phyloP scores from a whole-genome alignment of 768 basidiomycete genomes.

The Xerocomus brunneocitrinus region DNA sequence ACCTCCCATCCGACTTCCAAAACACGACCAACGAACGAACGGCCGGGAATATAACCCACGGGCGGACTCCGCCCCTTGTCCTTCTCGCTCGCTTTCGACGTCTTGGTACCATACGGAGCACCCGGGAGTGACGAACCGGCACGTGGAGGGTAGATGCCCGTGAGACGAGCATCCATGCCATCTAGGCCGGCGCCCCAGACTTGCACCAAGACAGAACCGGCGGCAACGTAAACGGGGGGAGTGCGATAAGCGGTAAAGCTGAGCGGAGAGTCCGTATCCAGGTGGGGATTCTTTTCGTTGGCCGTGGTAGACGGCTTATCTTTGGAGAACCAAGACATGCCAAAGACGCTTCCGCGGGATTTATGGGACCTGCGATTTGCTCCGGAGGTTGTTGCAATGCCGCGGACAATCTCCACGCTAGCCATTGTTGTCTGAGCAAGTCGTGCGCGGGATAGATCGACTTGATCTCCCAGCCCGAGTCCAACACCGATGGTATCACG shows the following conservation, averaged over 20 bases:
- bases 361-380: slow-evolving; percentile 14
- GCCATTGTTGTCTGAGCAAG: slow-evolving; percentile 88
- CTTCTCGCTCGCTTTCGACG: slow-evolving; percentile 20
- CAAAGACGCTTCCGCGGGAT: slow-evolving; percentile 23
- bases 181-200: slow-evolving; percentile 90
- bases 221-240: slow-evolving; percentile 71
- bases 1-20: slow-evolving; percentile 79
- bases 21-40: slow-evolving; percentile 81
- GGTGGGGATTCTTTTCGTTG: slow-evolving; percentile 7
- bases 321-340: slow-evolving; percentile 29
- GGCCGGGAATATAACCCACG: slow-evolving; percentile 79
- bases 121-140: slow-evolving; percentile 9
- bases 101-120: slow-evolving; percentile 21
- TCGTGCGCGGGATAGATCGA: slow-evolving; percentile 74
- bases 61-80: slow-evolving; percentile 22
- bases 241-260: slow-evolving; percentile 67
- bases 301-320: slow-evolving; percentile 12
- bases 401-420: slow-evolving; percentile 72
- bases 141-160: slow-evolving; percentile 39
- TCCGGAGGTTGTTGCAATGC: slow-evolving; percentile 33
- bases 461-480: slow-evolving; percentile 38
- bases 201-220: slow-evolving; percentile 72
- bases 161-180: slow-evolving; percentile 61
- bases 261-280: slow-evolving; percentile 34
- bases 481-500: slow-evolving; percentile 24